Evolutionary conservation across 140 eudicot genomes (phyloP).

Genomic region (Stevia rebaudiana): DNA sequence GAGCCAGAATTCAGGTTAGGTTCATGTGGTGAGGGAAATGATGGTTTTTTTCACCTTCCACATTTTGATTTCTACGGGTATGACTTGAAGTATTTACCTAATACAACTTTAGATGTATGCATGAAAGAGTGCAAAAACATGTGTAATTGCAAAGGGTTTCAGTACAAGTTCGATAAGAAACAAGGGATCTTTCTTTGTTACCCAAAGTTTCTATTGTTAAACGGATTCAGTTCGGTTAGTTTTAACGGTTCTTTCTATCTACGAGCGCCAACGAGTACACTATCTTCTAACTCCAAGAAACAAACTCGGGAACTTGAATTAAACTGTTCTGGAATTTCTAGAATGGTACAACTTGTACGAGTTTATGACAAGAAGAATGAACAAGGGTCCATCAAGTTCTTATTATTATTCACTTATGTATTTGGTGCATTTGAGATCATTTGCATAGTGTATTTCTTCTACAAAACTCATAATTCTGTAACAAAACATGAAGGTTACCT

Average conservation of each 20-base stretch:
- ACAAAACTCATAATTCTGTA: slow-evolving; percentile 18
- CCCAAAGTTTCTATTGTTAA: slow-evolving; percentile 30
- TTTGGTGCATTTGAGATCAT: slow-evolving; percentile 39
- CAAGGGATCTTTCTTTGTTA: slow-evolving; percentile 30
- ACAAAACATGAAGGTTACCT: slow-evolving; percentile 34
- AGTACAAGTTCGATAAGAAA: slow-evolving; percentile 15
- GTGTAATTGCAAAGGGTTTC: slow-evolving; percentile 47
- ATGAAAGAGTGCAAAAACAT: slow-evolving; percentile 23
- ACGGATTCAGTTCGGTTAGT: slow-evolving; percentile 21
- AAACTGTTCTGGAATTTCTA: slow-evolving; percentile 14
- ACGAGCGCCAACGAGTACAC: slow-evolving; percentile 18
- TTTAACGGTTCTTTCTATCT: slow-evolving; percentile 28
- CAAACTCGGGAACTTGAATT: not conserved
- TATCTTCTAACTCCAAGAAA: not conserved
- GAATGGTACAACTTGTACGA: slow-evolving; percentile 19
- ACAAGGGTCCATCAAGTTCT: slow-evolving; percentile 14
- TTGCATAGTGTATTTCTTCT: slow-evolving; percentile 21
- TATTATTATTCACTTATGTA: slow-evolving; percentile 21
- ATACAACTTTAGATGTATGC: slow-evolving; percentile 34
- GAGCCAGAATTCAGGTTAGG: slow-evolving; percentile 23
- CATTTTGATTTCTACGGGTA: slow-evolving; percentile 42
- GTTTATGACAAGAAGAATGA: slow-evolving; percentile 20
- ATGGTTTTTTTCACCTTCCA: slow-evolving; percentile 26
- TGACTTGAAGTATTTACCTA: slow-evolving; percentile 22
- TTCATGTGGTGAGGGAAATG: slow-evolving; percentile 19